phyloP scores from a whole-genome alignment of 23 red algal species.

The Pyropia haitanensis region DNA sequence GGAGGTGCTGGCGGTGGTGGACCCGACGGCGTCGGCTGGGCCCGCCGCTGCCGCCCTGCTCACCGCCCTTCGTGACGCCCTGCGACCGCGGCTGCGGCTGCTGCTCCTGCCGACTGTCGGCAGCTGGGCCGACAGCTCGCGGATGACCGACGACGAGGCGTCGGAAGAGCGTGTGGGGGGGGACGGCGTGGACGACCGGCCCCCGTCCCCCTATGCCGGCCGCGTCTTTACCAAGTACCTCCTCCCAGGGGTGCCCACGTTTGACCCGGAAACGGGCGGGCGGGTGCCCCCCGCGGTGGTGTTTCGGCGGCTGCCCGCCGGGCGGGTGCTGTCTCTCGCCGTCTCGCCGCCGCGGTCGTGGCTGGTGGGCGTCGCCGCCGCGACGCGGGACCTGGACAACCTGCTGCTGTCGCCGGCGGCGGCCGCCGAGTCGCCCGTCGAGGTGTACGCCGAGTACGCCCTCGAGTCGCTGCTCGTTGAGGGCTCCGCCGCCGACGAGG shows the following conservation, averaged over 20 bases:
- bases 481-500: slow-evolving; percentile 41
- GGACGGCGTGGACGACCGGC: background rate
- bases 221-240: slow-evolving; percentile 33
- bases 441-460: slow-evolving; percentile 59
- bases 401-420: slow-evolving; percentile 27
- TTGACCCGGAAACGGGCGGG: slow-evolving; percentile 6
- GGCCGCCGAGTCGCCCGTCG: slow-evolving; percentile 1
- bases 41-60: background rate
- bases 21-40: background rate
- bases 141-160: slow-evolving; percentile 9
- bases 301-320: slow-evolving; percentile 40
- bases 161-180: background rate
- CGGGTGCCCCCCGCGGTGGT: slow-evolving; percentile 9
- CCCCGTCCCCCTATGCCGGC: background rate
- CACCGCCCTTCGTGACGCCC: slow-evolving; percentile 17
- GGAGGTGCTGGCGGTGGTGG: slow-evolving; percentile 6
- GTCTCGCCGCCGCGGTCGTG: slow-evolving; percentile 64
- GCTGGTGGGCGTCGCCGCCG: slow-evolving; percentile 56
- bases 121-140: background rate
- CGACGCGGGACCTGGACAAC: slow-evolving; percentile 88
- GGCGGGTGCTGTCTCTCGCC: slow-evolving; percentile 49
- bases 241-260: slow-evolving; percentile 1
- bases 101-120: slow-evolving; percentile 10
- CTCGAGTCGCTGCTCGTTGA: slow-evolving; percentile 67
- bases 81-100: slow-evolving; percentile 7